These are phyloP conservation scores for Aspergillus latus DNA, from an alignment of 2,329 filamentous ascomycete species.

Conservation along the genomic window DNA sequence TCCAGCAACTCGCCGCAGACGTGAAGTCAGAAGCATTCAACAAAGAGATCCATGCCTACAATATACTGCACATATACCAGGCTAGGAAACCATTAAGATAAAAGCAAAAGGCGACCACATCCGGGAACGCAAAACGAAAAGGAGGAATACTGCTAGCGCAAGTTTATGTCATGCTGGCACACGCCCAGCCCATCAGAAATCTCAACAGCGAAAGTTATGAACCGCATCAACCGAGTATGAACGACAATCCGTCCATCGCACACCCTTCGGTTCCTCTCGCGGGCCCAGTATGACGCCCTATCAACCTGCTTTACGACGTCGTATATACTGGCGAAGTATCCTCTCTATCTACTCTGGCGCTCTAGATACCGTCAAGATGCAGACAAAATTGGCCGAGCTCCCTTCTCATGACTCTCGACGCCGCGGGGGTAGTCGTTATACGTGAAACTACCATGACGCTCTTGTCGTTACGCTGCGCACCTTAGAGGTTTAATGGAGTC, in stretches of 20 bases:
- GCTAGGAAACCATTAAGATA: constrained; percentile 36
- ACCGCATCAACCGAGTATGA: not conserved
- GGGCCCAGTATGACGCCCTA: not conserved
- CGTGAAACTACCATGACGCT: not conserved
- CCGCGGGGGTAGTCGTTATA: not conserved
- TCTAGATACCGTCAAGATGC: not conserved
- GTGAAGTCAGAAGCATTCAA: constrained; percentile 69
- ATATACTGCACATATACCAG: constrained; percentile 50
- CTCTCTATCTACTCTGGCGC: not conserved
- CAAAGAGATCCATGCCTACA: constrained; percentile 69
- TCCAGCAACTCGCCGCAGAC: constrained; percentile 60
- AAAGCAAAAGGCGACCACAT: not conserved
- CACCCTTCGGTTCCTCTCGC: not conserved
- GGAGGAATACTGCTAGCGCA: not conserved
- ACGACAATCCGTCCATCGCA: not conserved
- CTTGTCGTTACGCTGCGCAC: not conserved
- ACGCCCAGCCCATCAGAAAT: not conserved
- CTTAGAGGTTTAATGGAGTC: not conserved
- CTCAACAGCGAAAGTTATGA: not conserved
- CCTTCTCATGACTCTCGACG: not conserved
- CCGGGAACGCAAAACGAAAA: not conserved
- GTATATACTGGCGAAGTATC: not conserved
- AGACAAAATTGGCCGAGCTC: no score
- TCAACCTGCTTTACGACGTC: not conserved
- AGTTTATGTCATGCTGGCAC: not conserved